Base-by-base conservation (phyloP, 176 grass and related monocot genomes). In the Hsuehochloa calcarea region DNA sequence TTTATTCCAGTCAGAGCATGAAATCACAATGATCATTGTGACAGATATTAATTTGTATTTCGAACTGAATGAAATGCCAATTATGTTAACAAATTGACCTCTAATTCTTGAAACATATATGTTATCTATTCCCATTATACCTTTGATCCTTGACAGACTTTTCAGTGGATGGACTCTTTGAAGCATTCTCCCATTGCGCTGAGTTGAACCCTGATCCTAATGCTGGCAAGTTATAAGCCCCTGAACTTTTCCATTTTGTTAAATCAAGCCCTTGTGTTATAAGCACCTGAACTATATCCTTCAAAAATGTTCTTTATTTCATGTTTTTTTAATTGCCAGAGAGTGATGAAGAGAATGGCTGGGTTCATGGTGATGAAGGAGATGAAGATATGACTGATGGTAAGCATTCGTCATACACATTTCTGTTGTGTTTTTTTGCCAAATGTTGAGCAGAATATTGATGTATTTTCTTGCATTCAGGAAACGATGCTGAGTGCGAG, bases 191-290 rank as follows among this genome's bases (percentile, higher is more conserved):
- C 80, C 92, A 89, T 68, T 97, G 90, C 14, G 92, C 94, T 65
- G 94, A 92, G 81, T 70, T 97, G 51, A 94, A 97, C 77, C 94
- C 94, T n/a, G 92, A 97, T 68, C 94, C 91, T 54, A 90, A 79
- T 87, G 78, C 90, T 81, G 94, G 94, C 92, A 85, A 45, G 46
- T 31, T 58, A 8, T 29, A 58, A 60, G 22, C 3, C 8, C n/a
- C 8, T 23, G 8, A 60, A 60, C 56, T 60, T 9, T n/a, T n/a
- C 55, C 55, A 23, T 58, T 58, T 58, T 58, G 20, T 23, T 58
- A 9, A 10, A 58, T 58, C 55, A 3, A 58, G 8, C 20, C 22
- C 20, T 58, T 58, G 55, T 58, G 3, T 6, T 58, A 4, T 60
- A 23, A 11, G 9, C 22, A 8, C 8, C 56, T 60, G n/a, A 23